Base-by-base conservation (phyloP, 192 early-diverging fungal genomes). In the Backusella luteola region DNA sequence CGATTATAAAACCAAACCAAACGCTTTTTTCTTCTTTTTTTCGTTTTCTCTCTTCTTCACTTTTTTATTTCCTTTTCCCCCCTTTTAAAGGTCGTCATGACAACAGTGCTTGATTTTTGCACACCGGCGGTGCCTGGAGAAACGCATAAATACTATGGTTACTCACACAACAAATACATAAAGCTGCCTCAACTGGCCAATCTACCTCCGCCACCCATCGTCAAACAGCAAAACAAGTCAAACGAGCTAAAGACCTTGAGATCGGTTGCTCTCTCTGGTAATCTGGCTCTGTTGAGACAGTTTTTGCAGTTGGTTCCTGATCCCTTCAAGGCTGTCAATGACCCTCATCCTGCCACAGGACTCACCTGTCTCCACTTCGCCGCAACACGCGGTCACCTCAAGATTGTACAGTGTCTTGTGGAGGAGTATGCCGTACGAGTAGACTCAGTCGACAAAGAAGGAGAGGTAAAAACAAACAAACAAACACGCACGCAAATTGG, bases 291-390 rank as follows among this genome's bases (percentile, higher is more conserved):
- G 19, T 74, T 88, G 5, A 84, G 80, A 39, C 83, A 88, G 12
- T 77, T 86, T 46, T 69, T 88, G 15, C 29, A 34, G 21, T 38
- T 76, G 32, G 71, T 81, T 21, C 82, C 80, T n/a, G 73, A 83
- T 44, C 80, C 82, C 8, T 76, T 78, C 38, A 84, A 87, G 73
- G 79, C 80, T 6, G 82, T 87, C 69, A 85, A 89, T 53, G 84
- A 87, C 19, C 72, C 82, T 35, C 85, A 87, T 36, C 75, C 83
- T 19, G 75, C 86, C 34, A 89, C 89, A 4, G 89, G 89, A 29
- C 81, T 89, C 73, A 87, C 89, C 21, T 83, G 88, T 1, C 83
- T 91, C 9, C 90, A 91, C 63, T 89, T 85, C 67, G 89, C 90
- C 14, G 87, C 88, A 35, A 84, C 86, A 2, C 83, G 89, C 19